These are phyloP conservation scores for Alternaria longipes DNA, from an alignment of 2,329 filamentous ascomycete species.

Conservation along the genomic window DNA sequence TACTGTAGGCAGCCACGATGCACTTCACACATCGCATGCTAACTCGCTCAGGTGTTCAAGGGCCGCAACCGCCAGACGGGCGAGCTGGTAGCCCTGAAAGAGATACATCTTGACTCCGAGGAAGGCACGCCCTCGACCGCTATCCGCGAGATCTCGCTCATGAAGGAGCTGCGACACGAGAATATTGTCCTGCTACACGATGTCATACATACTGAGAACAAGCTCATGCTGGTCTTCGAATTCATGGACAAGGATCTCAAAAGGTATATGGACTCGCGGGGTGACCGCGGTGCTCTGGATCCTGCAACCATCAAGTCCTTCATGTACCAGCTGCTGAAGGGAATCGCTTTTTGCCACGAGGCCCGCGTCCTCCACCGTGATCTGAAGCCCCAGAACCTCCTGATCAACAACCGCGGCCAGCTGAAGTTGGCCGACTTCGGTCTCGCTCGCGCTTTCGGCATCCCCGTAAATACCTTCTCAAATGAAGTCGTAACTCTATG, in stretches of 20 bases:
- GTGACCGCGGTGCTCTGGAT: constrained; percentile 88
- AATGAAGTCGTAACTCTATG: constrained; percentile 98
- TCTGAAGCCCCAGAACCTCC: constrained; percentile 93
- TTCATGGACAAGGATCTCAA: constrained; percentile 99
- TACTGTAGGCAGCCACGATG: constrained; percentile 70
- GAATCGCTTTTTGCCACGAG: constrained; percentile 97
- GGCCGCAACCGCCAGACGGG: constrained; percentile 96
- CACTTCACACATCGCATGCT: constrained; percentile 15
- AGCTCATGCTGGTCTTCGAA: constrained; percentile 99
- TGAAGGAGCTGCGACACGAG: constrained; percentile 99
- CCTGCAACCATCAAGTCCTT: constrained; percentile 95
- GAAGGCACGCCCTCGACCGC: constrained; percentile 97
- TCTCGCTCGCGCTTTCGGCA: constrained; percentile 91
- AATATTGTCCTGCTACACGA: constrained; percentile 98
- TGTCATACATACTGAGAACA: constrained; percentile 99
- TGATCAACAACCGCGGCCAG: constrained; percentile 91
- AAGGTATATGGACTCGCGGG: constrained; percentile 96
- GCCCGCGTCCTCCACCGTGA: constrained; percentile 96
- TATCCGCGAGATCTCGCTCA: constrained; percentile 97
- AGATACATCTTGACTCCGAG: constrained; percentile 98
- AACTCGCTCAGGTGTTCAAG: constrained; percentile 84
- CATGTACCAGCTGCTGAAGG: constrained; percentile 96
- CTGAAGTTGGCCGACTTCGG: constrained; percentile 96
- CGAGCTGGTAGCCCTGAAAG: constrained; percentile 94
- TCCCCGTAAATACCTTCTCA: constrained; percentile 96